These are phyloP conservation scores for Russula compacta DNA, from an alignment of 768 basidiomycete genomes.

Conservation along the genomic window DNA sequence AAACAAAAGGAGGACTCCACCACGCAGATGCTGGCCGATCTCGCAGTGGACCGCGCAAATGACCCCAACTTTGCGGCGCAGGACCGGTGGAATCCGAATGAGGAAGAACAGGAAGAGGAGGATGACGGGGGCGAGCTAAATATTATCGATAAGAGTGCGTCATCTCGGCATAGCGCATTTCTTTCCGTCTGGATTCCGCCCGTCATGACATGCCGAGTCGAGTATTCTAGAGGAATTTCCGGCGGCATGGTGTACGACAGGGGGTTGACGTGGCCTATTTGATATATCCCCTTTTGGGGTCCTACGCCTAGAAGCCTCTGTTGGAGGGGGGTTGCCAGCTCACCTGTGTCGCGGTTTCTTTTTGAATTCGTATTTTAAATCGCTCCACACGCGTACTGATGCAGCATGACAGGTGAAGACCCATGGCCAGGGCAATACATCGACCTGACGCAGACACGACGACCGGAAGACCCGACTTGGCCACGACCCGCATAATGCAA, in stretches of 20 bases:
- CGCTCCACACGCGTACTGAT: slow-evolving; percentile 15
- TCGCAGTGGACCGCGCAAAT: slow-evolving; percentile 58
- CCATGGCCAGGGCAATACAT: slow-evolving; percentile 67
- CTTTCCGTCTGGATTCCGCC: slow-evolving; percentile 3
- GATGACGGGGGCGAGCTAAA: slow-evolving; percentile 39
- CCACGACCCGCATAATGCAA: slow-evolving; percentile 49
- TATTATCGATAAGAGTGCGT: slow-evolving; percentile 66
- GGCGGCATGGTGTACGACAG: slow-evolving; percentile 1
- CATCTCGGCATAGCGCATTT: neutral
- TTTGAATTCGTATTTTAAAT: slow-evolving; percentile 9
- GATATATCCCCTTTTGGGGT: neutral
- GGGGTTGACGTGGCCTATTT: neutral
- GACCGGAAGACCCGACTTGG: slow-evolving; percentile 55
- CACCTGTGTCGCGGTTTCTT: neutral
- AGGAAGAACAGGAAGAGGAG: slow-evolving; percentile 48
- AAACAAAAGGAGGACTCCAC: slow-evolving; percentile 69
- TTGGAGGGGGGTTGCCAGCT: neutral
- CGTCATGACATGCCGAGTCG: neutral
- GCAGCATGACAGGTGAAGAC: slow-evolving; percentile 44
- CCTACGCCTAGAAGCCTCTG: neutral
- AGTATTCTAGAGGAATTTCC: neutral
- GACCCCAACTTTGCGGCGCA: slow-evolving; percentile 47
- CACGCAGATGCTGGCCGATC: slow-evolving; percentile 68
- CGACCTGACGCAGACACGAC: slow-evolving; percentile 55
- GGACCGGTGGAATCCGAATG: slow-evolving; percentile 59